Evolutionary conservation across 257 asterid genomes (phyloP).

Genomic region (Petrea volubilis): DNA sequence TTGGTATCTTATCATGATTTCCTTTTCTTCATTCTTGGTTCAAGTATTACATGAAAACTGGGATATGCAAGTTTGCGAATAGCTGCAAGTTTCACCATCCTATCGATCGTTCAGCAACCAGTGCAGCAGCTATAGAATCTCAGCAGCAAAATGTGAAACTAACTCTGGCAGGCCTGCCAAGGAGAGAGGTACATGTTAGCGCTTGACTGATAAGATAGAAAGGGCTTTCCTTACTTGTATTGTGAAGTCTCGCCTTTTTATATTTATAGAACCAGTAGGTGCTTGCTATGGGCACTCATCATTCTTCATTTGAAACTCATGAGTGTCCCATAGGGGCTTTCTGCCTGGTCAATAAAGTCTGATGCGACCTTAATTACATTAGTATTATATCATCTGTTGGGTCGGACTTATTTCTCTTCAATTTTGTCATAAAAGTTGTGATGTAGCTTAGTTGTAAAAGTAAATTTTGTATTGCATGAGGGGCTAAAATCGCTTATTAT

Average conservation of each 20-base stretch:
- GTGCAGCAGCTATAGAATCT: slow-evolving; percentile 38
- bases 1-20: neutral
- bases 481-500: neutral
- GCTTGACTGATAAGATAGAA: too few species aligned
- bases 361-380: neutral
- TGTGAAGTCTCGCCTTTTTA: too few species aligned
- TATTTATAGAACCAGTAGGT: too few species aligned
- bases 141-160: slow-evolving; percentile 65
- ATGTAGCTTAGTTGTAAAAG: neutral
- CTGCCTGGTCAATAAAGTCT: too few species aligned
- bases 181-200: slow-evolving; percentile 79
- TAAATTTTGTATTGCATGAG: neutral
- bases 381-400: neutral
- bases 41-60: slow-evolving; percentile 93
- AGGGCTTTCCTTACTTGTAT: too few species aligned
- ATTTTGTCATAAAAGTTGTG: neutral
- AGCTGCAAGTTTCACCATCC: slow-evolving; percentile 95
- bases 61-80: slow-evolving; percentile 80
- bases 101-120: slow-evolving; percentile 59
- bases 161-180: slow-evolving; percentile 90
- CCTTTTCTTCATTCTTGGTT: slow-evolving; percentile 10
- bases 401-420: neutral
- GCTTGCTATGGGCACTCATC: too few species aligned
- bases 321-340: too few species aligned
- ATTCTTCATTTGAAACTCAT: too few species aligned